Evolutionary conservation across 2,329 filamentous ascomycete species (phyloP), one percentile per base, ranked within the genome.

Genomic region (Leptographium lundbergii): DNA sequence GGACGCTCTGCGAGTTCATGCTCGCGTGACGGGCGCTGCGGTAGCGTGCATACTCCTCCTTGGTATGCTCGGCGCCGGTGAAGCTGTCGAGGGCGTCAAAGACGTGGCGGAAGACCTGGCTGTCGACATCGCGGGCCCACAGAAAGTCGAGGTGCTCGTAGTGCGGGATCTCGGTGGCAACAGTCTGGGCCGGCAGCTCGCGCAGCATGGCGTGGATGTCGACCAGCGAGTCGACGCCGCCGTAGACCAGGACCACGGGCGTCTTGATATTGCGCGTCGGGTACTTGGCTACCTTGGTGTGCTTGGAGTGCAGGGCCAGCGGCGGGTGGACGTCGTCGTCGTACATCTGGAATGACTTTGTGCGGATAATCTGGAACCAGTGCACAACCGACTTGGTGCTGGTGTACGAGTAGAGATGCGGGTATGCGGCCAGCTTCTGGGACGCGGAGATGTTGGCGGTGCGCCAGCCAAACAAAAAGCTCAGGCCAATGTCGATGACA

Each of bases 331-430:
- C 81, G 66, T 97, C 92, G 69, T 99, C 94, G 69, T 99, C 94
- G 71, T 91, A 97, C 89, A 99, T 96, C 72, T 99, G 94, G 71
- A 99, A 97, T 29, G 85, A 91, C 67, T 90, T 89, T 67, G 92
- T 96, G 64, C 94, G 87, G 67, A 99, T 99, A 69, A 99, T 96
- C 70, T 99, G 94, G 71, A 99, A 99, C 94, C 94, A 99, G 70
- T 99, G 94, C 0, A 99, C 94, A 10, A 99, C 91, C 24, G 87
- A 91, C 73, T 99, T 99, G 60, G 91, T 96, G 70, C 89, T 95
- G 0, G 92, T 96, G 70, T 92, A 97, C 0, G 91, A 96, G 75
- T 96, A 99, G 0, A 99, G 76, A 74, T 99, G 94, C 11, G 92
- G 87, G 69, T 99, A 99, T 1, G 91, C 91, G 2, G 94, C 94